Conservation (phyloP, 495 filamentous ascomycete species). For the Penicillium chermesinum region DNA sequence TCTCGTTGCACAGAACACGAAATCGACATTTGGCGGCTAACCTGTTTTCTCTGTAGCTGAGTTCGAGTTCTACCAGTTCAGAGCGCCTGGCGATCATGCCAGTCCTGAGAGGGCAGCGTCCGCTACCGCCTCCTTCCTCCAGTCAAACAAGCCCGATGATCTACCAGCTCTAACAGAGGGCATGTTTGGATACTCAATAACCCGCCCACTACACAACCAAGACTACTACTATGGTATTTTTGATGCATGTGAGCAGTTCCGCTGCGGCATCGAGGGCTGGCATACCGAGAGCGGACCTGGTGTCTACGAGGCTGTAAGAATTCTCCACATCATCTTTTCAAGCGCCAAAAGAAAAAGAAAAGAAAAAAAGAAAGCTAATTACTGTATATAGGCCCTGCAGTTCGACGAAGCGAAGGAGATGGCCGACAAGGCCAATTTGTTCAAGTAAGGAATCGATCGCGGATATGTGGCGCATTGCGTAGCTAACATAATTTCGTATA, state of each 20-base stretch:
- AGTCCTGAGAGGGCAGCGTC: conserved; percentile 55
- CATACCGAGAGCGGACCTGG: conserved; percentile 96
- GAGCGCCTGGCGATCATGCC: conserved; percentile 50
- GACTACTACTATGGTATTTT: conserved; percentile 93
- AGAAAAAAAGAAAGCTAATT: neutral
- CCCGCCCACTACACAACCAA: conserved; percentile 86
- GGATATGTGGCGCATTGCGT: neutral
- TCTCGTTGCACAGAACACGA: neutral
- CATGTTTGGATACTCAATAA: conserved; percentile 97
- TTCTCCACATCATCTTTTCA: too few species aligned
- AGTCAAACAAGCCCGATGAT: conserved; percentile 62
- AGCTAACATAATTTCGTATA: conserved; percentile 18
- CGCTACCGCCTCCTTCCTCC: conserved; percentile 69
- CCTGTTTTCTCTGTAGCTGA: conserved; percentile 57
- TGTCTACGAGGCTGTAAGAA: conserved; percentile 86
- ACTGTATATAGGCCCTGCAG: conserved; percentile 61
- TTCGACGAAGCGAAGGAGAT: conserved; percentile 78
- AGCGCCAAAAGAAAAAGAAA: too few species aligned
- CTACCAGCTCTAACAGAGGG: conserved; percentile 83
- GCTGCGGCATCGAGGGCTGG: conserved; percentile 88
- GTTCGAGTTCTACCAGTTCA: conserved; percentile 97
- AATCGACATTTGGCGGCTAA: neutral
- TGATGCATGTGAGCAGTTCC: conserved; percentile 74
- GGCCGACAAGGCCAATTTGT: conserved; percentile 86
- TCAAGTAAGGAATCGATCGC: conserved; percentile 59